Evolutionary conservation across 2,329 filamentous ascomycete species (phyloP).

Genomic region (Aspergillus ochraceoroseus): DNA sequence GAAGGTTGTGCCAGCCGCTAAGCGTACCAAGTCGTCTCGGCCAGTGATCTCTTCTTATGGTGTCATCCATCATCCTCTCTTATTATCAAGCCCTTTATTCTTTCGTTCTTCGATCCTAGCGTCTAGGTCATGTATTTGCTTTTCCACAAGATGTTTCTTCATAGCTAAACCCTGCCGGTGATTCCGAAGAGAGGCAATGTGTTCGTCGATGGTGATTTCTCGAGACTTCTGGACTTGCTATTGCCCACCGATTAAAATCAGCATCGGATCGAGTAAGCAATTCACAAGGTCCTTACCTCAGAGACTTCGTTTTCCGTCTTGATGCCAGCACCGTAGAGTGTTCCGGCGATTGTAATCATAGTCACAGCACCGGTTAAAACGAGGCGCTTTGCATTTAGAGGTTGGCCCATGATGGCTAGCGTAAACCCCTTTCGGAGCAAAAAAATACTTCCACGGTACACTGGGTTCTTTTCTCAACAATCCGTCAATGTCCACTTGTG

Average conservation of each 20-base stretch:
- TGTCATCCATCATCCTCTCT: conserved; percentile 22
- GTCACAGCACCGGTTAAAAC: conserved; percentile 54
- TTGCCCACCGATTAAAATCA: neutral
- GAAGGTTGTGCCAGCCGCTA: too few species aligned
- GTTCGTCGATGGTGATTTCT: conserved; percentile 51
- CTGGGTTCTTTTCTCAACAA: neutral
- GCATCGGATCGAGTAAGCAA: neutral
- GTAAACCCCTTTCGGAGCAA: conserved; percentile 7
- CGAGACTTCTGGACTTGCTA: conserved; percentile 46
- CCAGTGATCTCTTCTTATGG: too few species aligned
- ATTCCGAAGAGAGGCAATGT: conserved; percentile 51
- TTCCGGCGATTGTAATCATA: conserved; percentile 54
- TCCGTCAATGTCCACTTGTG: neutral
- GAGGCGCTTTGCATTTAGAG: conserved; percentile 45
- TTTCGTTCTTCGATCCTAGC: conserved; percentile 40
- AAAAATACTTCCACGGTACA: conserved; percentile 4
- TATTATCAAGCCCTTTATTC: conserved; percentile 32
- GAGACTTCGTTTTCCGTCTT: conserved; percentile 51
- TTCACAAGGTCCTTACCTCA: conserved; percentile 41
- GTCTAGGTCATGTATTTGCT: conserved; percentile 52
- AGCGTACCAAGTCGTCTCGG: too few species aligned
- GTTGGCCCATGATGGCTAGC: conserved; percentile 25
- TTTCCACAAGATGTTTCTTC: conserved; percentile 52
- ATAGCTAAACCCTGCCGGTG: conserved; percentile 48
- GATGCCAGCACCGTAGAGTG: conserved; percentile 56